Percentiles rank a stretch among this genome's conserved stretches.
Conservation (phyloP, 225 moss, liverwort and hornwort species). For the Rhytidiadelphus loreus region DNA sequence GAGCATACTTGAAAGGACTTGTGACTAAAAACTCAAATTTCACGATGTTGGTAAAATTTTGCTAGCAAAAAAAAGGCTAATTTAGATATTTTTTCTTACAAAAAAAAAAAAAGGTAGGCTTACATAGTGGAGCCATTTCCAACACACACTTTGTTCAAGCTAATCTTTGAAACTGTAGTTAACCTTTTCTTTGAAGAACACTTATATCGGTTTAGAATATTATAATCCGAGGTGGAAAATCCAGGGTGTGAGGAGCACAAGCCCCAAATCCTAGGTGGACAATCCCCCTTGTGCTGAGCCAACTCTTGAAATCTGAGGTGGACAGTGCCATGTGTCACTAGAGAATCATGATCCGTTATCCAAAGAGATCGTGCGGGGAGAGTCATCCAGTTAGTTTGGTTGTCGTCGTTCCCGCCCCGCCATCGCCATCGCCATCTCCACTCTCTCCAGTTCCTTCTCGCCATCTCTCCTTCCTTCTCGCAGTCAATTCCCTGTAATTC, state of each 20-base stretch:
- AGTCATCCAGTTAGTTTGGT: background rate
- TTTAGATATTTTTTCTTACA: too few species aligned
- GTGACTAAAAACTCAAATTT: fast-evolving
- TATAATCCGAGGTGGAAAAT: background rate
- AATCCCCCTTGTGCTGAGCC: background rate
- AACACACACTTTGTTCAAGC: too few species aligned
- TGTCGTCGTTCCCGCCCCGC: background rate
- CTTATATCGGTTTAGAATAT: background rate
- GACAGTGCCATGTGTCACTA: background rate
- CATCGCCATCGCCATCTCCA: background rate
- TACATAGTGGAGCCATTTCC: background rate
- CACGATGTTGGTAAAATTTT: fast-evolving
- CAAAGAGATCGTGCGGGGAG: background rate
- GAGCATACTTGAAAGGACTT: fast-evolving
- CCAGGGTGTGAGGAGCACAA: background rate
- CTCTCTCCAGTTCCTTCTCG: background rate
- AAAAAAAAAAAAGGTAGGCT: background rate
- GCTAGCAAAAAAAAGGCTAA: fast-evolving
- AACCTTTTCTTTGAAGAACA: background rate
- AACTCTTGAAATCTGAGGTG: background rate
- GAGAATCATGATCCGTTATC: slow-evolving; percentile 24
- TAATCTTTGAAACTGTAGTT: background rate
- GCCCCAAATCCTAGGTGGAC: background rate
- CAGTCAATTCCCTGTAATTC: background rate
- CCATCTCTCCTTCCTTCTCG: background rate